Evolutionary conservation across 495 filamentous ascomycete species (phyloP).

Genomic region (Neurospora tetraspora): DNA sequence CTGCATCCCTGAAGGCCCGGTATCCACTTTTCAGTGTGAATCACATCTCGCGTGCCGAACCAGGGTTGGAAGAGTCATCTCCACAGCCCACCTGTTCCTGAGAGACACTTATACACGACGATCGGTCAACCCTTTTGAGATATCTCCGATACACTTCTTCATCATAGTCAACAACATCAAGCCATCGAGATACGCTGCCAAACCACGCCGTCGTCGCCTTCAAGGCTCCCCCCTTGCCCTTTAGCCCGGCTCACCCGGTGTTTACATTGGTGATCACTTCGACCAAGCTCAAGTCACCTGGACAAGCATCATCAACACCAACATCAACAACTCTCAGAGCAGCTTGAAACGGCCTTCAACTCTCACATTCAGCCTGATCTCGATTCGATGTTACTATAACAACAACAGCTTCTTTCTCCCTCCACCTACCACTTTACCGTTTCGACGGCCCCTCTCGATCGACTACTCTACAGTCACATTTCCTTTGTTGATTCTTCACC

Average conservation of each 20-base stretch:
- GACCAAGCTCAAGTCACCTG: neutral
- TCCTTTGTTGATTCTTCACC: constrained; percentile 46
- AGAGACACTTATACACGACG: constrained; percentile 19
- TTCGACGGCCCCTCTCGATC: constrained; percentile 40
- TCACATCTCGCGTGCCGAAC: constrained; percentile 25
- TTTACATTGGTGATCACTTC: neutral
- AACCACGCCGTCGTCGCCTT: neutral
- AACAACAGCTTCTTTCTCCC: constrained; percentile 43
- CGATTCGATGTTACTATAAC: constrained; percentile 62
- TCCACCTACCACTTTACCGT: constrained; percentile 26
- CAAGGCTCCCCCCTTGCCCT: neutral
- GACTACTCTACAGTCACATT: constrained; percentile 26
- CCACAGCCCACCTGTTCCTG: constrained; percentile 35
- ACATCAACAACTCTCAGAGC: constrained; percentile 9
- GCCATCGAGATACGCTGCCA: neutral
- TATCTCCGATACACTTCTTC: neutral
- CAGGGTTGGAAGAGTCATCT: constrained; percentile 39
- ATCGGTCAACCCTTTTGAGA: constrained; percentile 14
- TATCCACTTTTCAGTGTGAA: constrained; percentile 18
- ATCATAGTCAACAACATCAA: neutral
- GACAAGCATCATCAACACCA: neutral
- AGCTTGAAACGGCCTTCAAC: constrained; percentile 25
- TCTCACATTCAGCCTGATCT: constrained; percentile 32
- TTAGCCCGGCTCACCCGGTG: neutral
- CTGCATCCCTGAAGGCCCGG: neutral